Evolutionary conservation across 768 basidiomycete species (phyloP).

Genomic region (Termitomyces bulborhizus): DNA sequence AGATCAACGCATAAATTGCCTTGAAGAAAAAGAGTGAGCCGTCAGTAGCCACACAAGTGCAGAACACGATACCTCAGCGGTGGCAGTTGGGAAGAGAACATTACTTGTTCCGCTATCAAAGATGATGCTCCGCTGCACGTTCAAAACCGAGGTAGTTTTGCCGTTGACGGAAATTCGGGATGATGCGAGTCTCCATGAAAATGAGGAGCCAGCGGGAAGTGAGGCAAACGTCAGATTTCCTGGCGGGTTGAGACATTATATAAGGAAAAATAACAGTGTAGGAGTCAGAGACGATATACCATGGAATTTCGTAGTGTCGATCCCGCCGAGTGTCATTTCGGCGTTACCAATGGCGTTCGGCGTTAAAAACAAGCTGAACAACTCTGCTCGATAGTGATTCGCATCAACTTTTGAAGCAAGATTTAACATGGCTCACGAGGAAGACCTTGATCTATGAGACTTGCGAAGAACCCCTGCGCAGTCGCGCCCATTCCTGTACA

Average conservation of each 20-base stretch:
- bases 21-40: slow-evolving; percentile 16
- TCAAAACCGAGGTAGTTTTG: slow-evolving; percentile 36
- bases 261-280: not conserved
- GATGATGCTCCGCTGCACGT: slow-evolving; percentile 36
- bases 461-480: slow-evolving; percentile 45
- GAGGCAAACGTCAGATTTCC: slow-evolving; percentile 38
- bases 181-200: slow-evolving; percentile 40
- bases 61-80: slow-evolving; percentile 33
- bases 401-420: slow-evolving; percentile 11
- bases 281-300: slow-evolving; percentile 19
- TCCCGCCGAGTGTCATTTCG: slow-evolving; percentile 49
- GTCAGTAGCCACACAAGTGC: not conserved
- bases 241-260: slow-evolving; percentile 8
- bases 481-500: slow-evolving; percentile 41
- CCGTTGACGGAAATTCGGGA: slow-evolving; percentile 46
- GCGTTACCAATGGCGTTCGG: slow-evolving; percentile 40
- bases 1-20: slow-evolving; percentile 54
- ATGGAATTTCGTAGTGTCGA: slow-evolving; percentile 44
- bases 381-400: slow-evolving; percentile 22
- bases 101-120: slow-evolving; percentile 58
- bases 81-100: slow-evolving; percentile 41
- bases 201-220: slow-evolving; percentile 27
- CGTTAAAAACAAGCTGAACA: slow-evolving; percentile 48
- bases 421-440: slow-evolving; percentile 31
- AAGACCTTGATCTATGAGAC: slow-evolving; percentile 40